Evolutionary conservation across 257 asterid species (phyloP).

Genomic region (Craterostigma plantagineum): DNA sequence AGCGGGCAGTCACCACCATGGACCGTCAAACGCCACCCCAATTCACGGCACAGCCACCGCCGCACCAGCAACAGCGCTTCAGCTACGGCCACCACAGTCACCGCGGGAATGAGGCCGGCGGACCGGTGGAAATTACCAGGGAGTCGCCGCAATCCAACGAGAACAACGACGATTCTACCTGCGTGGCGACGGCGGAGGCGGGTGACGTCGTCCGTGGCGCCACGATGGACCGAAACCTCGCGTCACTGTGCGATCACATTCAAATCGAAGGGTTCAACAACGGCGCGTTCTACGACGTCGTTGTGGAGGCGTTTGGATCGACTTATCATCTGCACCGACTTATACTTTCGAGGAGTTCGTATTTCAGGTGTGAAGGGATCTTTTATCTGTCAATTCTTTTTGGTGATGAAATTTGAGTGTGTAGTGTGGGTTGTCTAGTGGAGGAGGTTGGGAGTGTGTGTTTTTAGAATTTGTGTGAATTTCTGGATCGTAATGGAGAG

Average conservation of each 20-base stretch:
- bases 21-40: slow-evolving; percentile 19
- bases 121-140: slow-evolving; percentile 48
- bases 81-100: slow-evolving; percentile 20
- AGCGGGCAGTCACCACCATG: slow-evolving; percentile 14
- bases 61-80: neutral
- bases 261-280: slow-evolving; percentile 73
- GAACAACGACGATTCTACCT: slow-evolving; percentile 17
- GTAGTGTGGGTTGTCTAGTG: too few species aligned
- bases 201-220: slow-evolving; percentile 21
- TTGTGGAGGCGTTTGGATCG: slow-evolving; percentile 67
- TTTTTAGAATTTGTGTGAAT: too few species aligned
- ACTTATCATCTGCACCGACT: slow-evolving; percentile 82
- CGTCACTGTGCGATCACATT: slow-evolving; percentile 84
- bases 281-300: slow-evolving; percentile 80
- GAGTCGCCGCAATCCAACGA: slow-evolving; percentile 32
- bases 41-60: slow-evolving; percentile 13
- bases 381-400: neutral
- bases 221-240: slow-evolving; percentile 59
- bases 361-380: slow-evolving; percentile 75
- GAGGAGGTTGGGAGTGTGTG: too few species aligned
- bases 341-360: slow-evolving; percentile 85
- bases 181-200: slow-evolving; percentile 27
- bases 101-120: slow-evolving; percentile 33
- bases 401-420: too few species aligned
- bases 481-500: too few species aligned